These are phyloP conservation scores for Dissophora ornata DNA, from an alignment of 192 early-diverging fungal genomes.

Conservation along the genomic window DNA sequence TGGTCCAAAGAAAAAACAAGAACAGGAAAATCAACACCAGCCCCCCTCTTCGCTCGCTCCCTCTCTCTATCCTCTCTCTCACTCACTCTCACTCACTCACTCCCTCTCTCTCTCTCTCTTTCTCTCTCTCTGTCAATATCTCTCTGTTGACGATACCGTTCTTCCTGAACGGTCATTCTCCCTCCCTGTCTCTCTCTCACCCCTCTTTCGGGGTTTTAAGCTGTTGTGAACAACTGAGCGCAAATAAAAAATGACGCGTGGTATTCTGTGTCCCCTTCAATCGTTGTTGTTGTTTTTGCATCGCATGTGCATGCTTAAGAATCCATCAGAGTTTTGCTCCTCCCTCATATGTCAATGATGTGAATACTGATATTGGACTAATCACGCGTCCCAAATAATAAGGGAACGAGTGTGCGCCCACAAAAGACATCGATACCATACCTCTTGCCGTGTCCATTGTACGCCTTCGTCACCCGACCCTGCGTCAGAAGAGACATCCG, in stretches of 20 bases:
- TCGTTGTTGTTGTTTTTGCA: no score
- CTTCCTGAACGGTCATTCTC: slow-evolving; percentile 3
- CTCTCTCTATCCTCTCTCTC: neutral
- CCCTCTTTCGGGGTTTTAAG: neutral
- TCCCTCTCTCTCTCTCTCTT: neutral
- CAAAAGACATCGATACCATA: slow-evolving; percentile 18
- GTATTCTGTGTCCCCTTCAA: neutral
- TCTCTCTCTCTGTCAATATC: neutral
- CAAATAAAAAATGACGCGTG: slow-evolving; percentile 1
- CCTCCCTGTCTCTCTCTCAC: neutral
- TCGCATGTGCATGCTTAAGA: no score
- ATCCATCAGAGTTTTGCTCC: no score
- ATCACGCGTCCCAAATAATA: slow-evolving; percentile 6
- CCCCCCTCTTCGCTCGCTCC: neutral
- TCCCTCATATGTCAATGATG: slow-evolving; percentile 1
- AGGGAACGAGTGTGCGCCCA: no score
- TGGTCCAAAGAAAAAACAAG: no score
- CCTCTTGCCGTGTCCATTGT: slow-evolving; percentile 49
- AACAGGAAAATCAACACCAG: no score
- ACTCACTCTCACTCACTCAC: no score
- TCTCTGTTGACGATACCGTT: neutral
- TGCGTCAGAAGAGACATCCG: slow-evolving; percentile 30
- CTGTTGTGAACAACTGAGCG: no score
- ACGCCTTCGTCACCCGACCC: slow-evolving; percentile 35
- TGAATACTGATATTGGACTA: neutral